Conservation (phyloP, 495 filamentous ascomycete genomes). For the Niebla homalea region DNA sequence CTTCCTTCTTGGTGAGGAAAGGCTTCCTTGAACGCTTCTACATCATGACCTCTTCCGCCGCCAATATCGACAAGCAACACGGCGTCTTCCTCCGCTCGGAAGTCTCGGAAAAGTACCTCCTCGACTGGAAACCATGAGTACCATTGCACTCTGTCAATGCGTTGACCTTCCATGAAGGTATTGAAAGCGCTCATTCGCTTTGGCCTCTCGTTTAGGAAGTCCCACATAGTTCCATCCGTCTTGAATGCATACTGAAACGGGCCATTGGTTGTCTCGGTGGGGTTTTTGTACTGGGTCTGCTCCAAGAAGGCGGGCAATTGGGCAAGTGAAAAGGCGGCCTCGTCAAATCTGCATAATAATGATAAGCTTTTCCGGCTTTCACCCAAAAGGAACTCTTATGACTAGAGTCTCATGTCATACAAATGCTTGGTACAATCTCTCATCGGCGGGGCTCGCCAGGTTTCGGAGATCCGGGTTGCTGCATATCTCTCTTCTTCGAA, state of each 20-base stretch:
- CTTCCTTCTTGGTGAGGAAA: constrained; percentile 22
- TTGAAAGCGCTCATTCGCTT: constrained; percentile 6
- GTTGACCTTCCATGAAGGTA: constrained; percentile 12
- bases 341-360: neutral
- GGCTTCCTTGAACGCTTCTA: constrained; percentile 2
- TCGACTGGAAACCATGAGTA: constrained; percentile 10
- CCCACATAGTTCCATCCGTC: neutral
- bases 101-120: neutral
- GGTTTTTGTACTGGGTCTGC: neutral
- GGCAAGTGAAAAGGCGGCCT: neutral
- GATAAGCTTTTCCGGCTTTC: too few species aligned
- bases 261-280: too few species aligned
- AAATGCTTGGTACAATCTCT: too few species aligned
- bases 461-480: too few species aligned
- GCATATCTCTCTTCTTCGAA: too few species aligned
- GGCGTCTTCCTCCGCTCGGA: neutral
- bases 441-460: too few species aligned
- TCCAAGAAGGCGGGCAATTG: neutral
- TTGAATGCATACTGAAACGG: neutral
- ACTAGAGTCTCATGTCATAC: too few species aligned
- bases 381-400: too few species aligned
- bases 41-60: constrained; percentile 8
- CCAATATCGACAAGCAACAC: constrained; percentile 13
- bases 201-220: neutral
- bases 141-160: constrained; percentile 5